Base-by-base conservation (phyloP, 2,329 filamentous ascomycete genomes). In the Sporothrix sp. region DNA sequence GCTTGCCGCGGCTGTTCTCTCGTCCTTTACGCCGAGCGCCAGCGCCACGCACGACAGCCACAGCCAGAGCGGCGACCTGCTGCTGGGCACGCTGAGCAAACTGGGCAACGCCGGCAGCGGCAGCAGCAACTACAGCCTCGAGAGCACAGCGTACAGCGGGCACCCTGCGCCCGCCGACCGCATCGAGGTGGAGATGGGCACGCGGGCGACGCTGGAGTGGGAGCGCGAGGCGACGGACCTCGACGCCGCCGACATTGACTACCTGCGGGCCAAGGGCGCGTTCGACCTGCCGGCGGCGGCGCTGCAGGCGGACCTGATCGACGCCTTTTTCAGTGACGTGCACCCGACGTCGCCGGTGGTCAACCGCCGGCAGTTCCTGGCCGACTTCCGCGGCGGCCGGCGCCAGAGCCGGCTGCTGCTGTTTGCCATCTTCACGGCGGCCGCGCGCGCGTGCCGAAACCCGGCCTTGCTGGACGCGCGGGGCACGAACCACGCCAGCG, bases 371-470 rank as follows among this genome's bases (percentile, higher is more conserved):
- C 28, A 25, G 10, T 55, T 57, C 16, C 40, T 57, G 25, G 38
- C 48, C n/a, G 51, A 51, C 6, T 53, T 57, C 43, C 36, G 50
- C 30, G 36, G 23, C 16, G 35, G 53, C 18, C 40, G 52, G 1
- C 49, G 30, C 2, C 48, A 48, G 18, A 55, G 53, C 51, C 33
- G 55, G 14, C 49, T 57, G 25, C 46, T 57, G 23, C 49, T 57
- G 3, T 57, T 57, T 36, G 55, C 55, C 37, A 48, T 57, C 4
- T 53, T 57, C 43, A 53, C 55, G 8, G 54, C 53, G 4, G 55
- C 46, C 3, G 50, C 55, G 14, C 48, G 55, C 2, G 55, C 47
- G 4, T 55, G 53, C 32, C 50, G 53, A 5, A 55, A 53, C 38
- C 48, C 55, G 23, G 53, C 44, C 3, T 48, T 57, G 21, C 51